These are phyloP conservation scores for Melastoma candidum DNA, from an alignment of 441 rosid species.

Conservation along the genomic window DNA sequence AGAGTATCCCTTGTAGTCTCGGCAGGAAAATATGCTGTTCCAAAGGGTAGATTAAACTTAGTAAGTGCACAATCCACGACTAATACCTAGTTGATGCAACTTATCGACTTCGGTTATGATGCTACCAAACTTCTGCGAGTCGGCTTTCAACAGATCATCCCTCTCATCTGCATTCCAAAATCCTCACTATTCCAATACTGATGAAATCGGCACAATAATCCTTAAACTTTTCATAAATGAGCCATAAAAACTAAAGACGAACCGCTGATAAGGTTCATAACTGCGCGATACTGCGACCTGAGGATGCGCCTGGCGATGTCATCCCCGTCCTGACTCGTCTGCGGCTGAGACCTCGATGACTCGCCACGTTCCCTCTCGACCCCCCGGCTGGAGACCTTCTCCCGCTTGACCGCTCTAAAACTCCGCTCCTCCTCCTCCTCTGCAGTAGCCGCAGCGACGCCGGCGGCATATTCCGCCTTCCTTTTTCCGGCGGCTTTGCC, in stretches of 20 bases:
- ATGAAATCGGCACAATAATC: neutral
- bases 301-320: slow-evolving; percentile 10
- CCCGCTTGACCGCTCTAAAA: slow-evolving; percentile 11
- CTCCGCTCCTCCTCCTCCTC: slow-evolving; percentile 1
- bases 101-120: slow-evolving; percentile 19
- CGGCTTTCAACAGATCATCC: slow-evolving; percentile 14
- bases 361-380: slow-evolving; percentile 2
- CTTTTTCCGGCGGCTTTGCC: neutral
- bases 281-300: slow-evolving; percentile 18
- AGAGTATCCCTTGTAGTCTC: neutral
- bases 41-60: neutral
- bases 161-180: slow-evolving; percentile 13
- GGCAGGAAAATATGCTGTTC: neutral
- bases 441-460: neutral
- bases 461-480: neutral
- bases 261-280: slow-evolving; percentile 18
- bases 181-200: neutral
- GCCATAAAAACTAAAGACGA: neutral
- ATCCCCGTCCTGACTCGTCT: slow-evolving; percentile 7
- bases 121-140: slow-evolving; percentile 14
- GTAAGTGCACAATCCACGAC: neutral
- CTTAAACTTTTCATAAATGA: neutral
- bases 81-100: slow-evolving; percentile 13
- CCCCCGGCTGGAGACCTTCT: slow-evolving; percentile 1
- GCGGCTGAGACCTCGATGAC: neutral